Percentiles rank a stretch among this genome's conserved stretches.
These are phyloP conservation scores for Hypoxylon sp. DNA, from an alignment of 2,329 filamentous ascomycete species.

Conservation along the genomic window DNA sequence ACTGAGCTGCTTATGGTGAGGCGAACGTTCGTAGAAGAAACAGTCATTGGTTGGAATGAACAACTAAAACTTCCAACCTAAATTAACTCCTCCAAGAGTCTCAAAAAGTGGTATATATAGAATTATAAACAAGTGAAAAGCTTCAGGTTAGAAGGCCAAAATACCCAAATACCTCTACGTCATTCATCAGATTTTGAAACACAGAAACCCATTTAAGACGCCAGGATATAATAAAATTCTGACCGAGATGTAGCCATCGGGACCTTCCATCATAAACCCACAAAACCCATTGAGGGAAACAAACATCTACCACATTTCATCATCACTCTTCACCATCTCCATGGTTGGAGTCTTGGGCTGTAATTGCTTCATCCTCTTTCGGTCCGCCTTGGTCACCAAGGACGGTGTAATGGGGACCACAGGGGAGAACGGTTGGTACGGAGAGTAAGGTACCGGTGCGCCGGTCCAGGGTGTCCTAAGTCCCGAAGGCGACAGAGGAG, in stretches of 20 bases:
- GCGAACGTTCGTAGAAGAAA: constrained; percentile 3
- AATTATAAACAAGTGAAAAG: constrained; percentile 40
- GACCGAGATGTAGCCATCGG: constrained; percentile 11
- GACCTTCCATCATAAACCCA: constrained; percentile 25
- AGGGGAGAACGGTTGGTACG: constrained; percentile 85
- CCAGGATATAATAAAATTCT: constrained; percentile 24
- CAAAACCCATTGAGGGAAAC: constrained; percentile 16
- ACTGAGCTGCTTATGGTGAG: not conserved
- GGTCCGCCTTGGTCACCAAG: constrained; percentile 78
- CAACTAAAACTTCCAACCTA: constrained; percentile 20
- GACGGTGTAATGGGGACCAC: constrained; percentile 83
- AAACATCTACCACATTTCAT: constrained; percentile 74
- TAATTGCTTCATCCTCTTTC: constrained; percentile 77
- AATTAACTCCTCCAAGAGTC: constrained; percentile 33
- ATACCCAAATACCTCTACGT: constrained; percentile 30
- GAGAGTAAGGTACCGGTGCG: constrained; percentile 77
- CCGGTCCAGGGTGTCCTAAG: constrained; percentile 75
- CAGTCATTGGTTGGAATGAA: constrained; percentile 14
- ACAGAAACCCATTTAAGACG: constrained; percentile 25
- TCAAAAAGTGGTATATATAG: constrained; percentile 43
- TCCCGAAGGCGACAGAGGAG: constrained; percentile 69
- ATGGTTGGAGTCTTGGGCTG: constrained; percentile 74
- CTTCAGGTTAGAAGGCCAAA: constrained; percentile 20
- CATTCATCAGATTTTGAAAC: constrained; percentile 39
- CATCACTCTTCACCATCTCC: constrained; percentile 72